Conservation (phyloP, 208 protist genomes). For the Strigomonas oncopelti region DNA sequence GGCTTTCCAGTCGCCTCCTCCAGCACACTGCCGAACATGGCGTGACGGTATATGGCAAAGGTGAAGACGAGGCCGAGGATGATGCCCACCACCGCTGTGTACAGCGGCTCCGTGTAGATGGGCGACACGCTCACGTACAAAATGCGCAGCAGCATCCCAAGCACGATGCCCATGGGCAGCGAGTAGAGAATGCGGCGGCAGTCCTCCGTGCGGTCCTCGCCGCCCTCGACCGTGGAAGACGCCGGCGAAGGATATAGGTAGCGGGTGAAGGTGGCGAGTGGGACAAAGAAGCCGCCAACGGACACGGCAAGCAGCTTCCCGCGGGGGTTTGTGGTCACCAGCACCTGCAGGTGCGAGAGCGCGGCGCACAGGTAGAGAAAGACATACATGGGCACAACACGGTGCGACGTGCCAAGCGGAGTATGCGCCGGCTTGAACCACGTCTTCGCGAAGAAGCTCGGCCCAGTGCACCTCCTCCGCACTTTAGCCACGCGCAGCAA, state of each 20-base stretch:
- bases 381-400: constrained; percentile 64
- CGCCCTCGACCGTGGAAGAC: constrained; percentile 5
- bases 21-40: constrained; percentile 46
- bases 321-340: constrained; percentile 28
- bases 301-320: constrained; percentile 44
- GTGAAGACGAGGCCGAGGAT: constrained; percentile 54
- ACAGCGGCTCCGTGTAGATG: constrained; percentile 55
- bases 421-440: constrained; percentile 32
- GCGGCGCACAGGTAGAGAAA: constrained; percentile 54
- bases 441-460: constrained; percentile 29
- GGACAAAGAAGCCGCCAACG: constrained; percentile 49
- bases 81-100: constrained; percentile 56
- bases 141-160: constrained; percentile 75
- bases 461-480: constrained; percentile 42
- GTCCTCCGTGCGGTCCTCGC: constrained; percentile 39
- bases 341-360: constrained; percentile 62
- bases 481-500: constrained; percentile 43
- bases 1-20: background rate
- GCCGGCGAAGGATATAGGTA: constrained; percentile 50
- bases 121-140: constrained; percentile 48
- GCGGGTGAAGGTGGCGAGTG: constrained; percentile 42
- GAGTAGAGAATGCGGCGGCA: constrained; percentile 51
- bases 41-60: constrained; percentile 55
- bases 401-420: constrained; percentile 28
- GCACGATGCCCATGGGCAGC: constrained; percentile 52